phyloP scores from a whole-genome alignment of 1,284 basidiomycete genomes.

The Leccinum ponderosum region DNA sequence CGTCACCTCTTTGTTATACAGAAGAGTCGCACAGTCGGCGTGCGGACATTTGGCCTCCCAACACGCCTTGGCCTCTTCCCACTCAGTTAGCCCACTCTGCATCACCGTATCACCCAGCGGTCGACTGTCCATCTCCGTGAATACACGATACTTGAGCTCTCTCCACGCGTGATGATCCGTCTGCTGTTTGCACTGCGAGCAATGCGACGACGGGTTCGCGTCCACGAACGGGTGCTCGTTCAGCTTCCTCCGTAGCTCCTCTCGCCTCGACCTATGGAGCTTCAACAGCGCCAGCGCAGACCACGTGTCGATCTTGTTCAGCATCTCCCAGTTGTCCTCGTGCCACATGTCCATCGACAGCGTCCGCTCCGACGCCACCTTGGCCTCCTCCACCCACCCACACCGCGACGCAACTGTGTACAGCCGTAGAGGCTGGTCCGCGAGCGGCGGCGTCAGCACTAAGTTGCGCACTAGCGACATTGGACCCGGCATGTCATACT shows the following conservation, averaged over 20 bases:
- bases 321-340: slow-evolving; percentile 42
- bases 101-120: slow-evolving; percentile 58
- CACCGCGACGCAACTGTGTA: slow-evolving; percentile 58
- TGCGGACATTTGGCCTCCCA: slow-evolving; percentile 56
- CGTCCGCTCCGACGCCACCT: slow-evolving; percentile 46
- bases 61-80: slow-evolving; percentile 57
- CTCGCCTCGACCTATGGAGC: slow-evolving; percentile 52
- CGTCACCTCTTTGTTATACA: slow-evolving; percentile 58
- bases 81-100: slow-evolving; percentile 48
- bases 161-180: slow-evolving; percentile 64
- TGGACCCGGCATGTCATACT: slow-evolving; percentile 68
- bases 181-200: slow-evolving; percentile 44
- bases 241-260: slow-evolving; percentile 47
- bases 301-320: slow-evolving; percentile 48
- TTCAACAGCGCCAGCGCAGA: slow-evolving; percentile 53
- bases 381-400: slow-evolving; percentile 56
- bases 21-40: slow-evolving; percentile 43
- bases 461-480: slow-evolving; percentile 55
- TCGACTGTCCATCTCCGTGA: slow-evolving; percentile 56
- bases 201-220: slow-evolving; percentile 42
- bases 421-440: slow-evolving; percentile 53
- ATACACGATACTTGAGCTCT: slow-evolving; percentile 56
- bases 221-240: slow-evolving; percentile 60
- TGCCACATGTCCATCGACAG: slow-evolving; percentile 50
- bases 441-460: slow-evolving; percentile 46